Percentiles rank a stretch among this genome's conserved stretches.
These are phyloP conservation scores for Eucalyptus melliodora DNA, from an alignment of 345 rosid species.

Conservation along the genomic window DNA sequence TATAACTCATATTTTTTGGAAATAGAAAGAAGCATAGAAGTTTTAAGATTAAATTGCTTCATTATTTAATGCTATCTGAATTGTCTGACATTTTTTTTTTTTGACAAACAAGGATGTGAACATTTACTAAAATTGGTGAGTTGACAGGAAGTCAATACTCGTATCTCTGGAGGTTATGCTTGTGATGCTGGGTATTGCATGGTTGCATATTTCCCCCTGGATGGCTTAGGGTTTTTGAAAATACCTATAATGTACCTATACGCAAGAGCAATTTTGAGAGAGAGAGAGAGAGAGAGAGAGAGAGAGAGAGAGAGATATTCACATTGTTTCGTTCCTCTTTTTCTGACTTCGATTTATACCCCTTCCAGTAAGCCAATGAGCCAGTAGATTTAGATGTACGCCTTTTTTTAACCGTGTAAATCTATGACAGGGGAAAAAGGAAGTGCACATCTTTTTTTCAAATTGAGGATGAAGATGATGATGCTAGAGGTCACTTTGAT, in stretches of 20 bases:
- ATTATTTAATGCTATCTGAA: background rate
- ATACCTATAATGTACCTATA: background rate
- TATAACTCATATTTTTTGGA: too few relatives aligned
- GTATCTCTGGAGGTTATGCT: background rate
- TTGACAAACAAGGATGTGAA: background rate
- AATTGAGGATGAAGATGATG: constrained; percentile 12
- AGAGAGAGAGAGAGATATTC: background rate
- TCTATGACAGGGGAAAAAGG: too few relatives aligned
- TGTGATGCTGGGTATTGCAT: background rate
- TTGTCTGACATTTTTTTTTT: background rate
- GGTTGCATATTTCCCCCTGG: background rate
- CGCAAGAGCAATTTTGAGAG: accelerated
- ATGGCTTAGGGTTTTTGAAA: background rate
- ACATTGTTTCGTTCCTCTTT: background rate
- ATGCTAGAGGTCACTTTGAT: background rate
- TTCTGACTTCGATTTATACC: background rate
- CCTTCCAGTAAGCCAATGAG: constrained; percentile 9
- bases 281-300: too few relatives aligned
- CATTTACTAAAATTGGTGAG: background rate
- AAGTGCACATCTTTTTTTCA: background rate
- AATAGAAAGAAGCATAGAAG: too few relatives aligned
- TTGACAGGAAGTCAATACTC: background rate
- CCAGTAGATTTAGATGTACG: constrained; percentile 6
- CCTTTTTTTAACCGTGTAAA: background rate
- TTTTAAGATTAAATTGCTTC: too few relatives aligned